Percentiles rank a stretch among this genome's conserved stretches.
Conservation (phyloP, 2,329 filamentous ascomycete genomes). For the Knufia petricola region DNA sequence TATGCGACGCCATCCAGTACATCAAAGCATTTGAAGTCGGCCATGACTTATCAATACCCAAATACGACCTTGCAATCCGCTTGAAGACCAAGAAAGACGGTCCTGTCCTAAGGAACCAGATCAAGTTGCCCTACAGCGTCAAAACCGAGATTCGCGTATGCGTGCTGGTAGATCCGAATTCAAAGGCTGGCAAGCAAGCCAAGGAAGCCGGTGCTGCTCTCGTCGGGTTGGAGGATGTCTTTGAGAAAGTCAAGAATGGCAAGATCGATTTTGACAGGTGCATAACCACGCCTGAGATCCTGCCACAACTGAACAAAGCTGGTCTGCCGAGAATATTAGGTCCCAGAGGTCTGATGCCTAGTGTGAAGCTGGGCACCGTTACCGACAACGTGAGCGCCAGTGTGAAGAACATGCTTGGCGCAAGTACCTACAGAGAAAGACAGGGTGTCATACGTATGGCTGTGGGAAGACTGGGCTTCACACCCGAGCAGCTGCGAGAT, state of each 20-base stretch:
- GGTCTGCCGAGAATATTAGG: slow-evolving; percentile 72
- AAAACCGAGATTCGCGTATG: slow-evolving; percentile 81
- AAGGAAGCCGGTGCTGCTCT: slow-evolving; percentile 67
- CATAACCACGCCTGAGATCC: slow-evolving; percentile 71
- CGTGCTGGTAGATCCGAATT: slow-evolving; percentile 80
- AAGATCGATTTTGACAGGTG: slow-evolving; percentile 80
- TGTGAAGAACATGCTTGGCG: slow-evolving; percentile 74
- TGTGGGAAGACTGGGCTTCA: slow-evolving; percentile 83
- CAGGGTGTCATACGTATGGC: slow-evolving; percentile 76
- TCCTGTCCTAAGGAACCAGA: slow-evolving; percentile 73
- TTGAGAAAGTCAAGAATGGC: slow-evolving; percentile 65
- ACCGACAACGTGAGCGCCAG: slow-evolving; percentile 66
- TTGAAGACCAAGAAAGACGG: slow-evolving; percentile 77
- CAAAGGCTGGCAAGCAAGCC: slow-evolving; percentile 63
- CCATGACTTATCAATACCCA: slow-evolving; percentile 58
- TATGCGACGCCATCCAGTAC: slow-evolving; percentile 91
- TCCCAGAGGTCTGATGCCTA: slow-evolving; percentile 88
- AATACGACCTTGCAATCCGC: slow-evolving; percentile 83
- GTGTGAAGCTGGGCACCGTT: slow-evolving; percentile 75
- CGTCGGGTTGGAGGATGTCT: slow-evolving; percentile 77
- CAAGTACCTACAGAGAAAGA: slow-evolving; percentile 77
- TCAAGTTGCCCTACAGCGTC: slow-evolving; percentile 81
- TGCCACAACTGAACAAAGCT: slow-evolving; percentile 71
- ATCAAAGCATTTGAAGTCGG: slow-evolving; percentile 89
- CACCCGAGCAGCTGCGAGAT: slow-evolving; percentile 71